Conservation (phyloP, 2,329 filamentous ascomycete genomes). For the Colletotrichum sp. region DNA sequence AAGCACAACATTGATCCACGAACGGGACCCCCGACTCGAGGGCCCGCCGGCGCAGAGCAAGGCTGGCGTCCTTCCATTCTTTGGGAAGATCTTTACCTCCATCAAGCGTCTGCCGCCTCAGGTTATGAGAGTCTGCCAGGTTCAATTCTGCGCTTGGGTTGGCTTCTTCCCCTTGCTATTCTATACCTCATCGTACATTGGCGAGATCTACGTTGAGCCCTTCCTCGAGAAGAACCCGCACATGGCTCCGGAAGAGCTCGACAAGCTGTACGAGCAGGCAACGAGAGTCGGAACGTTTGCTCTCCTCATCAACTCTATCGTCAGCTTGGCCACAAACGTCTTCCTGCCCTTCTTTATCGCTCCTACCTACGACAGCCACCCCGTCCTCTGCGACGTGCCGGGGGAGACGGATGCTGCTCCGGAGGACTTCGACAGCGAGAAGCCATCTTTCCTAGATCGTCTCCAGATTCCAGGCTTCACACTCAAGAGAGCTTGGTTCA, state of each 20-base stretch:
- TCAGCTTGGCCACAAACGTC: constrained; percentile 82
- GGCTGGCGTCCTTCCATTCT: constrained; percentile 78
- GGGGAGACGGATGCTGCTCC: constrained; percentile 35
- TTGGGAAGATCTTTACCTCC: constrained; percentile 76
- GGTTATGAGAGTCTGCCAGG: constrained; percentile 80
- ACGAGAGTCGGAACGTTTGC: constrained; percentile 90
- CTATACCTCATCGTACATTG: constrained; percentile 93
- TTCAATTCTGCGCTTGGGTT: constrained; percentile 89
- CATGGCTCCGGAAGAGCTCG: constrained; percentile 77
- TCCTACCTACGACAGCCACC: constrained; percentile 71
- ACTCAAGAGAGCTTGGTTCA: constrained; percentile 85
- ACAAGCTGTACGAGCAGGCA: constrained; percentile 81
- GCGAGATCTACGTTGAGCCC: constrained; percentile 89
- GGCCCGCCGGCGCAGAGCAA: constrained; percentile 64
- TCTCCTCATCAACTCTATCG: constrained; percentile 85
- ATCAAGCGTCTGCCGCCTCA: constrained; percentile 82
- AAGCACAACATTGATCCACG: constrained; percentile 72
- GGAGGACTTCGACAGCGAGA: constrained; percentile 36
- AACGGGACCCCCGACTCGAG: constrained; percentile 81
- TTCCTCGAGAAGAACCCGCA: constrained; percentile 78
- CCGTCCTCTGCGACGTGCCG: constrained; percentile 32
- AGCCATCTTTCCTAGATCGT: constrained; percentile 56
- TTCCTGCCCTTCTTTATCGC: constrained; percentile 86
- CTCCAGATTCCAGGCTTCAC: constrained; percentile 84
- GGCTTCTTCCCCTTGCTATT: constrained; percentile 96